Evolutionary conservation across 2,329 filamentous ascomycete species (phyloP).

Genomic region (Monilinia polystroma): DNA sequence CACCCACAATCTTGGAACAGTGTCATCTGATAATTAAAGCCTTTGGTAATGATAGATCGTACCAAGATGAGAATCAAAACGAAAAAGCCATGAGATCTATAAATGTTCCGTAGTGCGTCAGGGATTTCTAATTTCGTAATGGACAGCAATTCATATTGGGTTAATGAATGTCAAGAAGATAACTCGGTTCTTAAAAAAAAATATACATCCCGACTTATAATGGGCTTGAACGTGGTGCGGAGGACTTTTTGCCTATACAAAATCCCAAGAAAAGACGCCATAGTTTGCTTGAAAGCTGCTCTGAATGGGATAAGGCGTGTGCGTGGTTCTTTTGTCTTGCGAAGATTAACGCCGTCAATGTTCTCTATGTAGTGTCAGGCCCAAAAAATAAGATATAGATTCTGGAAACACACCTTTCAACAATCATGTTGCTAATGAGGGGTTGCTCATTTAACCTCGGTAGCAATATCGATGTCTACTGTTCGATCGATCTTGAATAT

Average conservation of each 20-base stretch:
- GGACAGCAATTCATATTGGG: not conserved
- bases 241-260: not conserved
- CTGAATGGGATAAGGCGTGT: not conserved
- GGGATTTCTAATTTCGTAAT: not conserved
- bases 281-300: not conserved
- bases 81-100: constrained; percentile 14
- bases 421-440: not conserved
- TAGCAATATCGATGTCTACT: not conserved
- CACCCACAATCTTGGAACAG: not conserved
- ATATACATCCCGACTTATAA: not conserved
- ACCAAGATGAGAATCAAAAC: constrained; percentile 8
- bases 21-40: constrained; percentile 8
- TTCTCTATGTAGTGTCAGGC: not conserved
- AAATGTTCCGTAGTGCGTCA: constrained; percentile 3
- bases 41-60: not conserved
- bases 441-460: not conserved
- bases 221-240: not conserved
- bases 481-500: not conserved
- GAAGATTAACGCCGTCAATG: not conserved
- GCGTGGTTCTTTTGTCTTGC: not conserved
- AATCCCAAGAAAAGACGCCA: not conserved
- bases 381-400: not conserved
- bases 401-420: constrained; percentile 8
- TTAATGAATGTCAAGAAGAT: not conserved
- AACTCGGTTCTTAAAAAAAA: not conserved